phyloP scores from a whole-genome alignment of 495 filamentous ascomycete species.

The Hypoxylon lienhwacheense region DNA sequence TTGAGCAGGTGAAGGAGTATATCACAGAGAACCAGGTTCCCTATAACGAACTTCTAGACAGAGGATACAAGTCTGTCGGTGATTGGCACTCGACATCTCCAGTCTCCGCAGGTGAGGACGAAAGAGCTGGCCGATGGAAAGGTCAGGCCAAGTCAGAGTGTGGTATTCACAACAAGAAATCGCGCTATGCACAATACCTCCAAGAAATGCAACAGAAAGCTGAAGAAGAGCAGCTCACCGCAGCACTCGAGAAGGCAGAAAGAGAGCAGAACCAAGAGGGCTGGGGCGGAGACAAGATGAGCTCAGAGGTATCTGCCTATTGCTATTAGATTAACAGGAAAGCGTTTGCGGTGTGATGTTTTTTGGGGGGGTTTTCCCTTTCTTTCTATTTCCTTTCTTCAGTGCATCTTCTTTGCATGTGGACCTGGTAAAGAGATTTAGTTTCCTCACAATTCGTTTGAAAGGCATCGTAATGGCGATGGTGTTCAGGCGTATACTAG shows the following conservation, averaged over 20 bases:
- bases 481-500: conserved; percentile 23
- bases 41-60: conserved; percentile 88
- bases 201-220: conserved; percentile 72
- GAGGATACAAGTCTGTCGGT: conserved; percentile 93
- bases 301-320: neutral
- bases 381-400: neutral
- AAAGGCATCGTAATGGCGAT: conserved; percentile 21
- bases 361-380: neutral
- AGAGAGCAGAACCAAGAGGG: conserved; percentile 14
- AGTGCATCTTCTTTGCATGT: conserved; percentile 3
- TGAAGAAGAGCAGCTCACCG: conserved; percentile 60
- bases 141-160: conserved; percentile 94
- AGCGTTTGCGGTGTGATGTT: neutral
- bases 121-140: conserved; percentile 97
- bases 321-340: no score
- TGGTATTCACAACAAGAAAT: conserved; percentile 95
- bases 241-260: conserved; percentile 43
- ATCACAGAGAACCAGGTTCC: conserved; percentile 83
- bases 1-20: conserved; percentile 85
- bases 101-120: conserved; percentile 87
- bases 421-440: conserved; percentile 4
- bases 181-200: conserved; percentile 84
- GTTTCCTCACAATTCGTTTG: conserved; percentile 8
- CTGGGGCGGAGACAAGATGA: neutral
- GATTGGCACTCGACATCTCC: conserved; percentile 98